These are phyloP conservation scores for Sclerotinia trifoliorum DNA, from an alignment of 2,329 filamentous ascomycete species.

Conservation along the genomic window DNA sequence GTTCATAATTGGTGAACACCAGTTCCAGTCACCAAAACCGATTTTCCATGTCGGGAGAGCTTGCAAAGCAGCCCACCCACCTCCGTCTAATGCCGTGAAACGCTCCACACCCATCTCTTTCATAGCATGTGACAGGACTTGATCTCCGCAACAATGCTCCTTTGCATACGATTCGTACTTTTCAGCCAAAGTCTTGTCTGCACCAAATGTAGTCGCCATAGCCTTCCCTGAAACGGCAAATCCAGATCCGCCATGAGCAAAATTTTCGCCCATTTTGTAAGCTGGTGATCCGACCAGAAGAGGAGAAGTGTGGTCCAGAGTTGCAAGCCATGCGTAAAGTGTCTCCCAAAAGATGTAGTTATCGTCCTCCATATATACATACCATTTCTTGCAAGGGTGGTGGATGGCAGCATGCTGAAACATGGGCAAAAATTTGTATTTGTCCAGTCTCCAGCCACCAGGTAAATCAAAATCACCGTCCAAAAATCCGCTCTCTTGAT, in stretches of 20 bases:
- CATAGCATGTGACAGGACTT: slow-evolving; percentile 24
- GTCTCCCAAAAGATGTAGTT: slow-evolving; percentile 57
- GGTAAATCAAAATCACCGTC: slow-evolving; percentile 27
- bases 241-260: slow-evolving; percentile 58
- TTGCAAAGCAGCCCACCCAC: slow-evolving; percentile 25
- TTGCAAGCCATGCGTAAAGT: slow-evolving; percentile 49
- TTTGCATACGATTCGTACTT: slow-evolving; percentile 19
- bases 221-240: slow-evolving; percentile 53
- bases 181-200: slow-evolving; percentile 18
- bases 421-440: slow-evolving; percentile 63
- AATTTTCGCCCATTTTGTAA: slow-evolving; percentile 45
- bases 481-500: slow-evolving; percentile 25
- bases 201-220: slow-evolving; percentile 41
- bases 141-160: slow-evolving; percentile 26
- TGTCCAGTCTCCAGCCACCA: slow-evolving; percentile 54
- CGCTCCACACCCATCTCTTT: slow-evolving; percentile 22
- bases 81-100: slow-evolving; percentile 21
- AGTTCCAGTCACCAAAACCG: slow-evolving; percentile 25
- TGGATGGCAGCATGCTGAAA: slow-evolving; percentile 53
- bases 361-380: slow-evolving; percentile 59
- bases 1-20: slow-evolving; percentile 25
- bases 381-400: slow-evolving; percentile 56
- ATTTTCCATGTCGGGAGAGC: slow-evolving; percentile 23
- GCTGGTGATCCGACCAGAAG: slow-evolving; percentile 50
- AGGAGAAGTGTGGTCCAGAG: slow-evolving; percentile 45